Evolutionary conservation across 148 eudicot species (phyloP), one percentile per base, ranked within the genome.

Genomic region (Vaccinium vitisidaea): DNA sequence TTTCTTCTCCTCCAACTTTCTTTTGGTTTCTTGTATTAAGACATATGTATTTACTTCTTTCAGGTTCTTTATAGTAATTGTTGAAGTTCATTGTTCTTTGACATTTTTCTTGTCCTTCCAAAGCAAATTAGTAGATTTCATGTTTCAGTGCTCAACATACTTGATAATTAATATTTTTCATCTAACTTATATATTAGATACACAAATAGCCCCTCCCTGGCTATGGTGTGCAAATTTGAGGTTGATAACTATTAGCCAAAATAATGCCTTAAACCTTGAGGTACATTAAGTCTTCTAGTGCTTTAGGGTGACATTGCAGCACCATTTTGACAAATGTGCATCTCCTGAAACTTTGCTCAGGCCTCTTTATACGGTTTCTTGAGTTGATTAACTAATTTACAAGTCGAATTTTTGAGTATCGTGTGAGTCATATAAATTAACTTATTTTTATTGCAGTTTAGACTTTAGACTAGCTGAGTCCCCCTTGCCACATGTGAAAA

Each of bases 1-100:
- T 32, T 54, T 25, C 18, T 87, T 84, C 27, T 86, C 77, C 56
- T 53, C 46, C 25, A 54, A 54, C 46, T 50, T 48, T 82, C 54
- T 52, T 74, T 74, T 43, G 39, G 46, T 56, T 55, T 54, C 61
- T 80, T 46, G 16, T 71, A 48, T 71, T 23, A 46, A 85, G 58
- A 13, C 6, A 6, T 27, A 14, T 81, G 18, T 49, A 79, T 77
- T 74, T 77, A 69, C 65, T 80, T 48, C 80, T 59, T 32, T 53
- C 19, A 71, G 21, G 74, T 63, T 74, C 21, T 71, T 74, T 77
- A 0, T 30, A 32, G 56, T 55, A 15, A 75, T 71, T 83, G 63
- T 75, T 39, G 13, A 75, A 36, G 63, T 58, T 59, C 73, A 25
- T 6, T 48, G 30, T 49, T 43, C 12, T 16, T 19, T 58, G n/a